Evolutionary conservation across 2,329 filamentous ascomycete genomes (phyloP), one percentile per base, ranked within the genome.

Genomic region (Calonectria hawksworthii): DNA sequence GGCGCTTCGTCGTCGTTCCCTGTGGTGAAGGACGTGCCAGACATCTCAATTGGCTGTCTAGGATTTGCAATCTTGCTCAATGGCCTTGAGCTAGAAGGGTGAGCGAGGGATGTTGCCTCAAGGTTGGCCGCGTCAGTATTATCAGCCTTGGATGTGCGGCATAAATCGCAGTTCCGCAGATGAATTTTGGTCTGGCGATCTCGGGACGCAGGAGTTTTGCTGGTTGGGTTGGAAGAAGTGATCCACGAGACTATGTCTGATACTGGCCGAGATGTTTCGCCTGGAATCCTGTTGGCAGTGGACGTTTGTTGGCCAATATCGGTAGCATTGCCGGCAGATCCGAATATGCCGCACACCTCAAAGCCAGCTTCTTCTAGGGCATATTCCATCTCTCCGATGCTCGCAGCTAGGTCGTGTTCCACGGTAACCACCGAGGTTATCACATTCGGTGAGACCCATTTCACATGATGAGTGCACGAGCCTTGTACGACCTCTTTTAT

Each of bases 361-460:
- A 93, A 93, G 21, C 91, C 92, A 34, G 88, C 88, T 68, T 88
- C 86, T 71, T 92, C 87, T 26, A 94, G 87, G 11, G 88, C 86
- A 54, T 81, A 81, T 74, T 84, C 84, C 77, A 90, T 88, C 73
- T 76, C 81, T 38, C 87, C 87, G 34, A 88, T 84, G 32, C 83
- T 83, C 16, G 88, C 87, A 34, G 85, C 83, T 2, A 86, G 81
- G 73, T 83, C 83, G 73, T 93, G 92, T 78, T 88, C 86, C 75
- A 93, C 86, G 34, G 91, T 92, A 78, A 95, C 91, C 74, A 92
- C 92, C 64, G 94, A 94, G 47, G 93, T 93, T 79, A 95, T 89
- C 74, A 95, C 90, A 77, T 94, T 95, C 74, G 93, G 90, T 76
- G 92, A 93, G 36, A 95, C 90, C 86, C 90, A 92, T 69, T 81